A percentile compares a stretch with the other conserved stretches of the same genome.
Conservation (phyloP, 192 early-diverging fungal species). For the Kickxella alabastrina region DNA sequence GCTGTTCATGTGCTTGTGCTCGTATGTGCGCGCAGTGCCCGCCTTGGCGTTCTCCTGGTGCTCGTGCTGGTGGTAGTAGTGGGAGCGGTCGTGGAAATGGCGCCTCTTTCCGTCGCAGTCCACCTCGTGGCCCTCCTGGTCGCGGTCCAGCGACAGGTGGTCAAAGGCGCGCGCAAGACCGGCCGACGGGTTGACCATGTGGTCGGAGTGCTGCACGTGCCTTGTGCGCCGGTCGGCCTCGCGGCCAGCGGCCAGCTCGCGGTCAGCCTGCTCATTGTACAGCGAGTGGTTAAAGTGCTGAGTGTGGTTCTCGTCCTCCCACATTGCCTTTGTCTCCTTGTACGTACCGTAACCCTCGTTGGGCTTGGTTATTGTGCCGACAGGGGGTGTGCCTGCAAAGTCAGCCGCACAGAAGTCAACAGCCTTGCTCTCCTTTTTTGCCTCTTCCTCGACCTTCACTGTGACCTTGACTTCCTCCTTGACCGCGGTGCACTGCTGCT, state of each 20-base stretch:
- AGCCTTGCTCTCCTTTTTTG: constrained; percentile 47
- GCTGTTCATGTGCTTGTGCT: constrained; percentile 57
- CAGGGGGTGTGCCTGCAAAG: constrained; percentile 41
- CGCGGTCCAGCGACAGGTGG: constrained; percentile 50
- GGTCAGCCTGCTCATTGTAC: constrained; percentile 55
- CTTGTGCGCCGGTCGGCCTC: constrained; percentile 49
- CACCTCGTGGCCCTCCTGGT: constrained; percentile 52
- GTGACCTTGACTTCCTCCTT: constrained; percentile 47
- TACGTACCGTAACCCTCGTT: constrained; percentile 54
- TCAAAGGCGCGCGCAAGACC: constrained; percentile 53
- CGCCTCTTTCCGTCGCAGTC: constrained; percentile 48
- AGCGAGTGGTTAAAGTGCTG: constrained; percentile 56
- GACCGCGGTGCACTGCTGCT: constrained; percentile 12
- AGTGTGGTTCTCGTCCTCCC: constrained; percentile 55
- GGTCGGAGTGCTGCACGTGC: constrained; percentile 52
- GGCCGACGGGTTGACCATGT: constrained; percentile 48
- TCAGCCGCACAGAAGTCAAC: constrained; percentile 44
- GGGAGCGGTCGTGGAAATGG: constrained; percentile 52
- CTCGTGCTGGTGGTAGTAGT: constrained; percentile 57
- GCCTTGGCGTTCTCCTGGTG: constrained; percentile 54
- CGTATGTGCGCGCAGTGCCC: constrained; percentile 50
- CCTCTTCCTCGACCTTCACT: constrained; percentile 47
- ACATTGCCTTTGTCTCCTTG: constrained; percentile 54
- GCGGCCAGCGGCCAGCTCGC: constrained; percentile 35
- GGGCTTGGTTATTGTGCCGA: constrained; percentile 48